phyloP scores from a whole-genome alignment of 345 rosid species.

The Boechera retrofracta region DNA sequence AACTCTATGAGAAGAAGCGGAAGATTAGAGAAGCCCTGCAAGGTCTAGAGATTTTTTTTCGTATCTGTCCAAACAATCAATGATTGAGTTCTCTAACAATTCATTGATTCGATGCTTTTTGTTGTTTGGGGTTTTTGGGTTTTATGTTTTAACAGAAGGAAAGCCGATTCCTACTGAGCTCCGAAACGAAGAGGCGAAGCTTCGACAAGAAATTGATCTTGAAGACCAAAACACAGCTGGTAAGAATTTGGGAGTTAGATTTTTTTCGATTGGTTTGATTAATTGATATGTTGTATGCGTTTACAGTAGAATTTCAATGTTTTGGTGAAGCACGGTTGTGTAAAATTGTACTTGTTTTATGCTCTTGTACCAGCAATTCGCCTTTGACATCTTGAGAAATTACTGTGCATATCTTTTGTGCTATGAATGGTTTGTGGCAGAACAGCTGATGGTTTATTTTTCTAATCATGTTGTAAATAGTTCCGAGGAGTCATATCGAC shows the following conservation, averaged over 20 bases:
- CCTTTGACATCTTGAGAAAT: background rate
- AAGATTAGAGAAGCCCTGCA: conserved; percentile 84
- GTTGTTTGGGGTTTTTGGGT: background rate
- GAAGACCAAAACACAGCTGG: conserved; percentile 81
- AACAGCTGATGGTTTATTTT: conserved; percentile 13
- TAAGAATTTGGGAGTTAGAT: conserved; percentile 17
- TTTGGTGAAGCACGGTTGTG: conserved; percentile 5
- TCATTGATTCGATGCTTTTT: conserved; percentile 2
- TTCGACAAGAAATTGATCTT: conserved; percentile 84
- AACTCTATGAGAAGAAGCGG: conserved; percentile 79
- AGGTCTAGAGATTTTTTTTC: conserved; percentile 47
- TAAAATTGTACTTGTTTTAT: background rate
- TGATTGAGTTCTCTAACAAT: background rate
- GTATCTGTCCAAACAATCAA: background rate
- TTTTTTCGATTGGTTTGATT: background rate
- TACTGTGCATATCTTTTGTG: background rate
- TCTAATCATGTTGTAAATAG: conserved; percentile 46
- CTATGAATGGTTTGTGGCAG: background rate
- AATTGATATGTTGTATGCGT: background rate
- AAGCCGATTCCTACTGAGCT: conserved; percentile 96
- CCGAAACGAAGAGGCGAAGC: conserved; percentile 78
- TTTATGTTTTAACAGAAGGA: conserved; percentile 61
- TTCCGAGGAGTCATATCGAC: conserved; percentile 76
- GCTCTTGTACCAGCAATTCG: background rate
- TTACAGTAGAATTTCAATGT: background rate